These are phyloP conservation scores for Pleoardoris graminearum DNA, from an alignment of 2,329 filamentous ascomycete species.

Conservation along the genomic window DNA sequence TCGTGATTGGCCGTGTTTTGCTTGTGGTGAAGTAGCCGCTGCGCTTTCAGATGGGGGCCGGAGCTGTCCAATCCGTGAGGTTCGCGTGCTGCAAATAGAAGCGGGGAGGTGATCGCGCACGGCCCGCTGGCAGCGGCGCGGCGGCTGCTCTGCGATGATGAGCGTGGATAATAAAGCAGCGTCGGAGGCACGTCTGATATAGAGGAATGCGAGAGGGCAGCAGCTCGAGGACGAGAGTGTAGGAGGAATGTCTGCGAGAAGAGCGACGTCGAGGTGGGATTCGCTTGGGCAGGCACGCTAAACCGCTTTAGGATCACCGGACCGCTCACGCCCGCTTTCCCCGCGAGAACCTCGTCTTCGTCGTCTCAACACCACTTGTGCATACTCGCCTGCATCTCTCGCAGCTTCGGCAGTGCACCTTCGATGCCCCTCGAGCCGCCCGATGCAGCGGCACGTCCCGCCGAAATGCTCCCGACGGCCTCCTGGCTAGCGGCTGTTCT, in stretches of 20 bases:
- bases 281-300: constrained; percentile 33
- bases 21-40: constrained; percentile 43
- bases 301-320: constrained; percentile 6
- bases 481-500: background rate
- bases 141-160: constrained; percentile 24
- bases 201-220: constrained; percentile 12
- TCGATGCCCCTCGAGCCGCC: constrained; percentile 19
- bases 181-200: constrained; percentile 10
- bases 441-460: background rate
- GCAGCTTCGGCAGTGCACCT: constrained; percentile 17
- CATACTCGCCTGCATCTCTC: constrained; percentile 19
- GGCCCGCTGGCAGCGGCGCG: constrained; percentile 31
- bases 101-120: constrained; percentile 41
- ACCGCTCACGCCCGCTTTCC: constrained; percentile 11
- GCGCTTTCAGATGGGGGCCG: constrained; percentile 43
- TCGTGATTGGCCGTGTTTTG: constrained; percentile 40
- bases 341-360: constrained; percentile 13
- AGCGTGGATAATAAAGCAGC: constrained; percentile 11
- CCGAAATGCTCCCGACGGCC: background rate
- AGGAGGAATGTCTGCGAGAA: constrained; percentile 28
- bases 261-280: constrained; percentile 38
- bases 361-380: constrained; percentile 26
- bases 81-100: constrained; percentile 47
- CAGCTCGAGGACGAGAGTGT: constrained; percentile 7
- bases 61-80: constrained; percentile 45